Conservation (phyloP, 768 basidiomycete genomes). For the Mycena latifolia region DNA sequence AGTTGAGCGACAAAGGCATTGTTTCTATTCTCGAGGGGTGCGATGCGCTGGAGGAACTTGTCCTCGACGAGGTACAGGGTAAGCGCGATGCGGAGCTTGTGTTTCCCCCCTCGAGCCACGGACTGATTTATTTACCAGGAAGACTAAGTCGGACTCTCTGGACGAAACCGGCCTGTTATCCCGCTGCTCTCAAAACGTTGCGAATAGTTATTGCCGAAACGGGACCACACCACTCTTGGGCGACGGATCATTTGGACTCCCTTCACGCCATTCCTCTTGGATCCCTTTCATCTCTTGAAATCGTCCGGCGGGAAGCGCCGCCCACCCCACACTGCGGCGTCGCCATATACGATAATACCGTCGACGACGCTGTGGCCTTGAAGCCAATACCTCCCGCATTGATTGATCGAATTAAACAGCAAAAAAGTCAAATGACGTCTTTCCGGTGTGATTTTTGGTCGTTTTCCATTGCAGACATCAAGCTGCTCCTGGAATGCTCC, state of each 20-base stretch:
- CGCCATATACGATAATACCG: slow-evolving; percentile 35
- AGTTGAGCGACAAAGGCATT: slow-evolving; percentile 51
- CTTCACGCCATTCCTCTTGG: slow-evolving; percentile 45
- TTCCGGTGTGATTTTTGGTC: slow-evolving; percentile 57
- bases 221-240: slow-evolving; percentile 55
- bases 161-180: slow-evolving; percentile 45
- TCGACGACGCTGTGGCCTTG: slow-evolving; percentile 45
- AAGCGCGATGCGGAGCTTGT: slow-evolving; percentile 3
- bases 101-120: not conserved
- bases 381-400: slow-evolving; percentile 48
- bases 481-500: slow-evolving; percentile 48
- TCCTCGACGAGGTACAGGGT: slow-evolving; percentile 54
- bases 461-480: slow-evolving; percentile 47
- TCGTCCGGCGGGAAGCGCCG: slow-evolving; percentile 42
- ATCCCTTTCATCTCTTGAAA: slow-evolving; percentile 40
- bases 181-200: slow-evolving; percentile 43
- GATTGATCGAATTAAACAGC: slow-evolving; percentile 40
- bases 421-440: slow-evolving; percentile 38
- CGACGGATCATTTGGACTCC: slow-evolving; percentile 52
- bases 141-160: slow-evolving; percentile 51
- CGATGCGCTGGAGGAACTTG: slow-evolving; percentile 47
- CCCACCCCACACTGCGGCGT: slow-evolving; percentile 37
- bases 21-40: slow-evolving; percentile 48
- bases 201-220: slow-evolving; percentile 45
- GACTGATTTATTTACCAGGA: slow-evolving; percentile 36